Evolutionary conservation across 768 basidiomycete genomes (phyloP), one percentile per base, ranked within the genome.

Genomic region (Multifurca ochricompacta): DNA sequence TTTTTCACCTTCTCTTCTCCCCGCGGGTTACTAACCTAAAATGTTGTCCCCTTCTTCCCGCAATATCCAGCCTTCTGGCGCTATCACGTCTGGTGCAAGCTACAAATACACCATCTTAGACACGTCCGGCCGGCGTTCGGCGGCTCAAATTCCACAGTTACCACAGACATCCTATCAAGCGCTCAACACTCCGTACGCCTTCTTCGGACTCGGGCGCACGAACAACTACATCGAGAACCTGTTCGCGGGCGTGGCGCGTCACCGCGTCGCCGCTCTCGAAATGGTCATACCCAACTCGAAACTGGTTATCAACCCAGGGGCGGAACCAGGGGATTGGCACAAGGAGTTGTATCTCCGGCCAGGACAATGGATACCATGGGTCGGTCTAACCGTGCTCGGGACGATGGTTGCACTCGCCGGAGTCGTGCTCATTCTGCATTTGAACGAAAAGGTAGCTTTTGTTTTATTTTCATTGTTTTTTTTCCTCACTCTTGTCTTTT

Each of bases 141-240:
- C 94, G 25, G 91, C 95, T 8, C 91, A 94, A 79, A 92, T 96
- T 50, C 87, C 85, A 7, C 95, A 99, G 69, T 80, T 97, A 5
- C 85, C 96, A 3, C 92, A 95, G 65, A 90, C 93, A 3, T 81
- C 89, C 0, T 98, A 98, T 68, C 88, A 95, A 50, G 77, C 94
- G 13, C 77, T 98, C 9, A 80, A 85, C 51, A 85, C 91, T 1
- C 96, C 96, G 1, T 98, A 97, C 65, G 81, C 92, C 1, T 96
- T 93, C 77, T 90, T 98, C 65, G 95, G 96, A 1, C 82, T 99
- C 7, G 96, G 95, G 0, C 82, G 96, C 37, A 98, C 94, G 14
- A 99, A 99, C 70, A 99, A 99, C 68, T 99, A 99, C 70, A 93
- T 99, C 64, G 96, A 99, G 76, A 97, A 97, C 68, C 77, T 99